These are phyloP conservation scores for Boletus vinaceobasis DNA, from an alignment of 768 basidiomycete species.

Conservation along the genomic window DNA sequence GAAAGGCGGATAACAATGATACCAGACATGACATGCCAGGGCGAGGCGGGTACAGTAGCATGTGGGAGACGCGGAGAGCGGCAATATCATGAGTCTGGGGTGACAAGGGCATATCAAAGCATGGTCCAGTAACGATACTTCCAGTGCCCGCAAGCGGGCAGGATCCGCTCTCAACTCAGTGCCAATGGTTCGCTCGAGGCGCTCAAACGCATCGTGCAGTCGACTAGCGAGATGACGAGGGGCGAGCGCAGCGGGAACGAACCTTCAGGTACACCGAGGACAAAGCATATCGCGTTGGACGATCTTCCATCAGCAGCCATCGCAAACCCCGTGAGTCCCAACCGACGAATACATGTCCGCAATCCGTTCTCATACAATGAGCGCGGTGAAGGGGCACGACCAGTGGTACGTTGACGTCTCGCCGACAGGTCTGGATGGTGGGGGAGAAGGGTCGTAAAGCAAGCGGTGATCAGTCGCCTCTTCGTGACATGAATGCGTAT, in stretches of 20 bases:
- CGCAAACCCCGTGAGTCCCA: constrained; percentile 26
- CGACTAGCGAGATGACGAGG: constrained; percentile 39
- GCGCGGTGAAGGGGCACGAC: constrained; percentile 13
- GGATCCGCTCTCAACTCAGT: constrained; percentile 8
- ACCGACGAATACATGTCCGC: constrained; percentile 23
- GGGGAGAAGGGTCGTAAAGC: constrained; percentile 23
- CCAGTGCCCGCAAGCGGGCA: constrained; percentile 29
- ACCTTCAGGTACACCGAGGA: background rate
- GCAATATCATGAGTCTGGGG: constrained; percentile 15
- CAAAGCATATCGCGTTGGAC: constrained; percentile 12
- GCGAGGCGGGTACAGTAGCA: constrained; percentile 14
- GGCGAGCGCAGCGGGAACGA: constrained; percentile 22
- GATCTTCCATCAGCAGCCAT: constrained; percentile 23
- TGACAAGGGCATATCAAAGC: constrained; percentile 26
- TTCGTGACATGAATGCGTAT: constrained; percentile 30
- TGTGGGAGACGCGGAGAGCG: constrained; percentile 7
- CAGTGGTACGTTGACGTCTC: constrained; percentile 29
- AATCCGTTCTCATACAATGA: constrained; percentile 36
- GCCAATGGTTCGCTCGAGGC: constrained; percentile 12
- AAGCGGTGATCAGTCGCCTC: constrained; percentile 48
- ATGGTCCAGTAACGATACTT: constrained; percentile 13
- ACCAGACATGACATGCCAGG: constrained; percentile 21
- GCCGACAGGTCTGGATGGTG: constrained; percentile 17
- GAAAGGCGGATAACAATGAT: constrained; percentile 20
- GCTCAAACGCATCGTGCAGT: constrained; percentile 25